These are phyloP conservation scores for Diplodia intermedia DNA, from an alignment of 2,329 filamentous ascomycete genomes.

Conservation along the genomic window DNA sequence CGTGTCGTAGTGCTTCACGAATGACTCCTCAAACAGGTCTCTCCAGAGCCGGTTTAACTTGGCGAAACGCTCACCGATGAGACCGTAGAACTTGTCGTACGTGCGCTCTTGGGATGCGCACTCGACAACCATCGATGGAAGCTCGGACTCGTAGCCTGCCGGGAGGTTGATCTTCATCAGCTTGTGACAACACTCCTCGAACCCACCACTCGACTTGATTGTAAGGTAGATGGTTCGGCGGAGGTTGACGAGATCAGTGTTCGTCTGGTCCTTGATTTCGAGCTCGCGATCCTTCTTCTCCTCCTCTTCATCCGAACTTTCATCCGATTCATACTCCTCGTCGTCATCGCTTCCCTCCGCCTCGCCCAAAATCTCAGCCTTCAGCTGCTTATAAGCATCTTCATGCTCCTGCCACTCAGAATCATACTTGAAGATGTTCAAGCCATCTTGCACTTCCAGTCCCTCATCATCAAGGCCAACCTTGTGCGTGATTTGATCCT, in stretches of 20 bases:
- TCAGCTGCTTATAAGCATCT: conserved; percentile 85
- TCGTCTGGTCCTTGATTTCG: conserved; percentile 98
- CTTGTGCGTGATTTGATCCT: conserved; percentile 95
- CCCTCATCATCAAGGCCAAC: conserved; percentile 78
- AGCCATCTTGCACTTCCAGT: conserved; percentile 78
- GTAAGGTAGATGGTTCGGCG: conserved; percentile 95
- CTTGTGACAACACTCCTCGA: conserved; percentile 97
- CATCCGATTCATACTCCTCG: conserved; percentile 68
- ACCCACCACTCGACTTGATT: conserved; percentile 94
- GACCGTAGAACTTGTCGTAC: conserved; percentile 95
- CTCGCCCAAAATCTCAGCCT: conserved; percentile 92
- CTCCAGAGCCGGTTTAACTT: conserved; percentile 96
- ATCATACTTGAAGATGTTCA: conserved; percentile 95
- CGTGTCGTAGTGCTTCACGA: conserved; percentile 93
- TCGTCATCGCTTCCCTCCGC: conserved; percentile 74
- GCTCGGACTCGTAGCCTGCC: conserved; percentile 82
- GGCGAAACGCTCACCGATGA: conserved; percentile 92
- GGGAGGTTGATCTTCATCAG: conserved; percentile 88
- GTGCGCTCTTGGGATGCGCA: conserved; percentile 96
- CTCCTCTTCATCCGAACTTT: conserved; percentile 76
- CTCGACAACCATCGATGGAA: conserved; percentile 96
- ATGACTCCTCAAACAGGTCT: conserved; percentile 88
- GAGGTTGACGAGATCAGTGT: conserved; percentile 92
- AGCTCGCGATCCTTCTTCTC: conserved; percentile 80
- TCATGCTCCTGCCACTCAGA: conserved; percentile 89